Conservation (phyloP, 306 rosid species). For the peach (Prunus persica) region DNA sequence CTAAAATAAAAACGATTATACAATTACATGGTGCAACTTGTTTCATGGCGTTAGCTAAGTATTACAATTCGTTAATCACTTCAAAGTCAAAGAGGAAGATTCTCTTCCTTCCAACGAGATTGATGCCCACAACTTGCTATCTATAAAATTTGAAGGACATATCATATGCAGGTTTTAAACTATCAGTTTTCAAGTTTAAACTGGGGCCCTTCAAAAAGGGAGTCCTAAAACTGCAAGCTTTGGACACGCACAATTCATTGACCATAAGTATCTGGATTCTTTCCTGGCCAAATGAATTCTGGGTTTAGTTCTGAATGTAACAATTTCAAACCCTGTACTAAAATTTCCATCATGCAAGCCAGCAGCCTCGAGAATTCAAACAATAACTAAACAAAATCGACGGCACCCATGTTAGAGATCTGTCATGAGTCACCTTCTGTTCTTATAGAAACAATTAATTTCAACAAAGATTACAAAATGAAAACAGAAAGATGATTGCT, state of each 20-base stretch:
- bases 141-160: background rate
- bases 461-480: background rate
- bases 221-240: background rate
- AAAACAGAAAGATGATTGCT: background rate
- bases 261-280: background rate
- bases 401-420: conserved; percentile 3
- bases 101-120: background rate
- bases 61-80: background rate
- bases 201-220: background rate
- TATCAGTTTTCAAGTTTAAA: background rate
- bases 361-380: background rate
- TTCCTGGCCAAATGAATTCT: background rate
- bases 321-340: background rate
- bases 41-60: background rate
- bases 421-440: background rate
- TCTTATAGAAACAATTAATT: background rate
- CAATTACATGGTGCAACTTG: background rate
- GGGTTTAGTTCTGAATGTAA: background rate
- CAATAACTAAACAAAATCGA: background rate
- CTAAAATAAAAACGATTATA: background rate
- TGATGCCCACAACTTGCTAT: background rate
- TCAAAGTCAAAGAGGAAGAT: background rate
- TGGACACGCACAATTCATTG: background rate
- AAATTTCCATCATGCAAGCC: background rate
- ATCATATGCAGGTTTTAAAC: background rate